Evolutionary conservation across 2,329 filamentous ascomycete genomes (phyloP).

Genomic region (Paecilomyces sp.): DNA sequence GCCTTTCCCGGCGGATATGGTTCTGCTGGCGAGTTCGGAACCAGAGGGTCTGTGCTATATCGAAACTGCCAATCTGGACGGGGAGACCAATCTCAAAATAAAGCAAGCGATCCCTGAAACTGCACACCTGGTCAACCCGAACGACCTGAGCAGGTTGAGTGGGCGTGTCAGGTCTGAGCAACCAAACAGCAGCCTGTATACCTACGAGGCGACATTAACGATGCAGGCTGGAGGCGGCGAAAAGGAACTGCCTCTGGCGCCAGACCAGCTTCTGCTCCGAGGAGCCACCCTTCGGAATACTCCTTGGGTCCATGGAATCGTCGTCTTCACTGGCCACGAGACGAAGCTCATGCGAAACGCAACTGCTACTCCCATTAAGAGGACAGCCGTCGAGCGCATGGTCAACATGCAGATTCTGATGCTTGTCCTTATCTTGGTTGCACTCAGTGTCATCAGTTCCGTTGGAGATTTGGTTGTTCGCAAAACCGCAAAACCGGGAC

Average conservation of each 20-base stretch:
- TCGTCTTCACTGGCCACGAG: conserved; percentile 96
- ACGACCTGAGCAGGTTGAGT: conserved; percentile 75
- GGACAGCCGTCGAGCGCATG: conserved; percentile 88
- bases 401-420: conserved; percentile 91
- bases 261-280: conserved; percentile 86
- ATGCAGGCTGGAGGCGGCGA: conserved; percentile 86
- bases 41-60: conserved; percentile 98
- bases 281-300: conserved; percentile 93
- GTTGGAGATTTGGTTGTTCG: conserved; percentile 82
- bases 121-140: conserved; percentile 73
- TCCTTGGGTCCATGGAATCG: conserved; percentile 91
- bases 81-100: conserved; percentile 97
- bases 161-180: conserved; percentile 90
- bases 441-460: conserved; percentile 81
- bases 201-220: conserved; percentile 92
- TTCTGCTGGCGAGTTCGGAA: conserved; percentile 88
- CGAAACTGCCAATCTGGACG: conserved; percentile 94
- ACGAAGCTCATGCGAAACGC: conserved; percentile 99
- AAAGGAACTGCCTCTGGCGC: conserved; percentile 81
- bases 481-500: conserved; percentile 44
- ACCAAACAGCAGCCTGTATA: conserved; percentile 96
- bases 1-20: conserved; percentile 88
- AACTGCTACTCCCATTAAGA: conserved; percentile 93
- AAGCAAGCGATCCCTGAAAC: conserved; percentile 97
- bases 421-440: conserved; percentile 74